phyloP scores from a whole-genome alignment of 2,329 filamentous ascomycete species.

The Verruconis gallopava region DNA sequence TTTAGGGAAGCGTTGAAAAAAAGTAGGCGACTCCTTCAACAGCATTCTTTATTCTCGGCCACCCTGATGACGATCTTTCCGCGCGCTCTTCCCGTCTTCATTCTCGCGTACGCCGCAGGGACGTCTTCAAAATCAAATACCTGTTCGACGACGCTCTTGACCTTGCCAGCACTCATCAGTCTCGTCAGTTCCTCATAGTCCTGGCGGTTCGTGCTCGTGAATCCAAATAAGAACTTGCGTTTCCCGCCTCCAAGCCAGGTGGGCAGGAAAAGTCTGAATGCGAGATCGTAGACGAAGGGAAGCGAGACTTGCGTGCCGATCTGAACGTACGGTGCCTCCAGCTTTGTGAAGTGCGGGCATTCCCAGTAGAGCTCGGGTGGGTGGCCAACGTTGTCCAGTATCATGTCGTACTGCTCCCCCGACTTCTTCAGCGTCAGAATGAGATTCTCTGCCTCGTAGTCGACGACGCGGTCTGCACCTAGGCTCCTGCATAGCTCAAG shows the following conservation, averaged over 20 bases:
- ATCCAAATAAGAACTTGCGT: constrained; percentile 20
- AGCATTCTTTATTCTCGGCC: too few species aligned
- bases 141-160: constrained; percentile 44
- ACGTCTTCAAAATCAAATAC: constrained; percentile 43
- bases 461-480: constrained; percentile 51
- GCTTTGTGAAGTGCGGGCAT: constrained; percentile 37
- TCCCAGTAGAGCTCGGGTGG: constrained; percentile 40
- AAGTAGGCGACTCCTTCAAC: too few species aligned
- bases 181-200: constrained; percentile 38
- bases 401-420: constrained; percentile 37
- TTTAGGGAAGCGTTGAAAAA: too few species aligned
- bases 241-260: constrained; percentile 39
- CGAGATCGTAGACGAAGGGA: constrained; percentile 11
- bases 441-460: constrained; percentile 42
- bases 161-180: constrained; percentile 46
- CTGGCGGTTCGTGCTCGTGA: constrained; percentile 28
- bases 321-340: constrained; percentile 35
- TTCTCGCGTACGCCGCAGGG: constrained; percentile 11
- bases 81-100: not conserved
- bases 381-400: constrained; percentile 45
- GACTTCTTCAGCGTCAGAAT: constrained; percentile 32
- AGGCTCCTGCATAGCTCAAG: constrained; percentile 42
- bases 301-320: constrained; percentile 17
- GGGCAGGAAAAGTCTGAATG: constrained; percentile 30
- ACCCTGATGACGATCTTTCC: not conserved